Percentiles rank a stretch among this genome's conserved stretches.
These are phyloP conservation scores for Curvularia sp. DNA, from an alignment of 2,329 filamentous ascomycete species.

Conservation along the genomic window DNA sequence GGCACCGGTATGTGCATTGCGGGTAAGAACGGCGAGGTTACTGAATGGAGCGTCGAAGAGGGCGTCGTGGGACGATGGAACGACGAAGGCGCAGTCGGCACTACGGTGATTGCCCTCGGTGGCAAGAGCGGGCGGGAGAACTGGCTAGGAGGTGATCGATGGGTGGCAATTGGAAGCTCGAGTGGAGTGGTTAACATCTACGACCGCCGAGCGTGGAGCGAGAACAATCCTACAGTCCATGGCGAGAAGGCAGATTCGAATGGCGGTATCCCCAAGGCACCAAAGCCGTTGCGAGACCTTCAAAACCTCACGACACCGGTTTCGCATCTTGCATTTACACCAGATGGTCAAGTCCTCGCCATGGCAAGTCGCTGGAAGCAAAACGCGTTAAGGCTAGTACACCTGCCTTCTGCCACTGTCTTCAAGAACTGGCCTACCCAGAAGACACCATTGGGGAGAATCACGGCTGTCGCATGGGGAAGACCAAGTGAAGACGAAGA, in stretches of 20 bases:
- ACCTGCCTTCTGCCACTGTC: conserved; percentile 89
- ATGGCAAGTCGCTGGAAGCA: conserved; percentile 88
- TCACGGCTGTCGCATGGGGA: conserved; percentile 65
- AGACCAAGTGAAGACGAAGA: conserved; percentile 57
- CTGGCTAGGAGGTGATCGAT: conserved; percentile 77
- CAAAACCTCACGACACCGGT: conserved; percentile 89
- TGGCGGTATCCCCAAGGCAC: conserved; percentile 66
- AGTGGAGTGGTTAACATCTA: conserved; percentile 94
- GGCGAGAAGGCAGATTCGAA: conserved; percentile 38
- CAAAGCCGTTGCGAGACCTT: conserved; percentile 74
- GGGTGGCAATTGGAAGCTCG: conserved; percentile 85
- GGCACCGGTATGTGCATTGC: conserved; percentile 82
- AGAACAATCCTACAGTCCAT: conserved; percentile 30
- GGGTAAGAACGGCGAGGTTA: conserved; percentile 86
- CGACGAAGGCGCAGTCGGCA: conserved; percentile 88
- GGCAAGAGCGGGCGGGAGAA: conserved; percentile 67
- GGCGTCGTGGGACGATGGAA: conserved; percentile 82
- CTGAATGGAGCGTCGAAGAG: conserved; percentile 79
- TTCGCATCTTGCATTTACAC: conserved; percentile 79
- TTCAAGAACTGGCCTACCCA: conserved; percentile 97
- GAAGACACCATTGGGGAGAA: conserved; percentile 83
- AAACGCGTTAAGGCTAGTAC: conserved; percentile 84
- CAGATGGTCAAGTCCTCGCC: conserved; percentile 86
- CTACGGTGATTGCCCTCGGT: conserved; percentile 81
- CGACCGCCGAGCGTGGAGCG: conserved; percentile 72